phyloP scores from a whole-genome alignment of 129 eudicot genomes.

The Apium graveolens region DNA sequence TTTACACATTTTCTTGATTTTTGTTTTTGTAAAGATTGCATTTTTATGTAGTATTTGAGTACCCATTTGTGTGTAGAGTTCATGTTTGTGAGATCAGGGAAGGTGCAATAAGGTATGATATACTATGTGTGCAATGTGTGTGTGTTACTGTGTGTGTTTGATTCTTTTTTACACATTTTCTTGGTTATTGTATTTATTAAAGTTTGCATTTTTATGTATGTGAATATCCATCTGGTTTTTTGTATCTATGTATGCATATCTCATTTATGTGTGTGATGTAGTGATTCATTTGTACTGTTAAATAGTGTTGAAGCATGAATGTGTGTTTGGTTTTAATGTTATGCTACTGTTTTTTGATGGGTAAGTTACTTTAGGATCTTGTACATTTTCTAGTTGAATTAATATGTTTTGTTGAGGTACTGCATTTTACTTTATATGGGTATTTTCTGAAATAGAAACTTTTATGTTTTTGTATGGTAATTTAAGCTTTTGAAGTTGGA shows the following conservation, averaged over 20 bases:
- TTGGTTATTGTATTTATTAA: not conserved
- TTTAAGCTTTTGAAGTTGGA: not conserved
- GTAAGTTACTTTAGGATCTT: not conserved
- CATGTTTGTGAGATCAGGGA: too few species aligned
- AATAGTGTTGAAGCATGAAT: not conserved
- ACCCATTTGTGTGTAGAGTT: too few species aligned
- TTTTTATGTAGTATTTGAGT: too few species aligned
- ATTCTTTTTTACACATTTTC: not conserved
- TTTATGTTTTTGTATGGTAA: slow-evolving; percentile 12
- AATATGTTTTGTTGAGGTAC: slow-evolving; percentile 31
- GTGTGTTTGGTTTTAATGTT: not conserved
- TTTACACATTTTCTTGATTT: too few species aligned
- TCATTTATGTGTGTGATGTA: not conserved
- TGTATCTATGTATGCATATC: not conserved
- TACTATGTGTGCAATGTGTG: too few species aligned
- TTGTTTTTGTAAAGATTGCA: too few species aligned
- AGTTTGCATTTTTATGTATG: not conserved
- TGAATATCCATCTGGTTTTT: not conserved
- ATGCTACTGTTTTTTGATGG: not conserved
- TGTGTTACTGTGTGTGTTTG: not conserved
- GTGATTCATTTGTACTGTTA: not conserved
- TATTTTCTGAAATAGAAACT: slow-evolving; percentile 14
- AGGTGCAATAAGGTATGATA: too few species aligned
- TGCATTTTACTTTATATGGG: slow-evolving; percentile 27
- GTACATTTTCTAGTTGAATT: slow-evolving; percentile 30